Base-by-base conservation (phyloP, 2,329 filamentous ascomycete species). In the Cladophialophora immunda region DNA sequence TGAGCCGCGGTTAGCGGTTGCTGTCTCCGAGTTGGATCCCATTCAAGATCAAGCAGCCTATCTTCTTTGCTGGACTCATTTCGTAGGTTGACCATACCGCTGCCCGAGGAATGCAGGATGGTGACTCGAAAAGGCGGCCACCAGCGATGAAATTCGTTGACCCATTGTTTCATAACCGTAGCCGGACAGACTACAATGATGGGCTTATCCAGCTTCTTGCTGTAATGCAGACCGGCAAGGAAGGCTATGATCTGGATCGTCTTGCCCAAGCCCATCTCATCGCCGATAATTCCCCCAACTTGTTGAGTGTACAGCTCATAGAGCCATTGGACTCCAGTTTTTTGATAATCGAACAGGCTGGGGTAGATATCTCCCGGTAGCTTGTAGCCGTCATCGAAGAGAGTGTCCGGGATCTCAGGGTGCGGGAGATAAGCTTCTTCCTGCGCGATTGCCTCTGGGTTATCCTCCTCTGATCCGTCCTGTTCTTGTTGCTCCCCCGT, bases 211-310 rank as follows among this genome's bases (percentile, higher is more conserved):
- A 98, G 86, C 74, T 89, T 92, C 72, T 90, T 92, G 79, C 93
- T 98, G 78, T 97, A 94, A 76, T 99, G 95, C 8, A 99, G 81
- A 2, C 93, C 92, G 2, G 95, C 94, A 57, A 99, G 83, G 73
- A 97, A 97, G 0, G 93, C 89, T 58, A 92, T 92, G 54, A 89
- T 84, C 75, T 92, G 90, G 29, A 92, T 90, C 1, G 95, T 99
- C 81, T 99, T 99, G 3, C 95, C 95, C n/a, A 99, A 82, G 0
- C 96, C 95, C 95, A 99, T 99, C 78, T 99, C 95, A 75, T 99
- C 95, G 5, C 94, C 95, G 45, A 99, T 87, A 62, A 99, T 98
- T 2, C 95, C 95, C 27, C 95, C 95, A 4, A 97, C 93, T 68
- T 91, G 87, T 76, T 97, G 93, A 64, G 89, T 88, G 76, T 97